phyloP scores from a whole-genome alignment of 768 basidiomycete genomes.

The Kwoniella sp. region DNA sequence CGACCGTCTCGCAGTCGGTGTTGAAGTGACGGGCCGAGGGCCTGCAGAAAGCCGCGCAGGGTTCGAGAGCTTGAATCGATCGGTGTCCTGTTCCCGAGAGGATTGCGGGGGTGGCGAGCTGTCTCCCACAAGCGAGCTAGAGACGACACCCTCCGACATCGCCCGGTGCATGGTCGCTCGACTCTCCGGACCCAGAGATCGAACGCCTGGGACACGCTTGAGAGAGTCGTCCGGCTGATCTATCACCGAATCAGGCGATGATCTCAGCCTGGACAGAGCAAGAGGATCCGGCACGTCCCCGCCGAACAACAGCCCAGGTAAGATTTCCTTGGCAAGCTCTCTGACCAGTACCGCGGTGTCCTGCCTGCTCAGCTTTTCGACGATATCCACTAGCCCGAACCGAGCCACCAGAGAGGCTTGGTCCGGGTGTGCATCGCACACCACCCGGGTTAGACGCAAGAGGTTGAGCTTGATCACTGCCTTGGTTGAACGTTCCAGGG shows the following conservation, averaged over 20 bases:
- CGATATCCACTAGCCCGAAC: slow-evolving; percentile 74
- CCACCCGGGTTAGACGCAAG: slow-evolving; percentile 72
- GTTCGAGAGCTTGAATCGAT: too few relatives aligned
- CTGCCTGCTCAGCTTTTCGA: slow-evolving; percentile 71
- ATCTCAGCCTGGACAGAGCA: not conserved
- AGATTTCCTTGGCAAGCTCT: slow-evolving; percentile 55
- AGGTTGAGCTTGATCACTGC: slow-evolving; percentile 88
- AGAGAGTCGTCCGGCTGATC: too few relatives aligned
- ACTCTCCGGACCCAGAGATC: too few relatives aligned
- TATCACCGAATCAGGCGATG: too few relatives aligned
- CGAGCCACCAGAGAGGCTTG: slow-evolving; percentile 72
- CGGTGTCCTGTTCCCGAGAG: too few relatives aligned
- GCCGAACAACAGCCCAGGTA: slow-evolving; percentile 32
- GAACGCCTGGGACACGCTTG: too few relatives aligned
- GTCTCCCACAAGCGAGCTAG: not conserved
- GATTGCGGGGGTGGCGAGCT: too few relatives aligned
- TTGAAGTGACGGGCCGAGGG: too few relatives aligned
- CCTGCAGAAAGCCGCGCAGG: too few relatives aligned
- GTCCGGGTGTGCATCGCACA: slow-evolving; percentile 88
- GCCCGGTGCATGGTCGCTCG: slow-evolving; percentile 2
- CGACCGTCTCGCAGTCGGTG: too few relatives aligned
- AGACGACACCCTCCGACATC: slow-evolving; percentile 13
- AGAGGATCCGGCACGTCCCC: slow-evolving; percentile 10
- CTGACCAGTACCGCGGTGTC: slow-evolving; percentile 89
- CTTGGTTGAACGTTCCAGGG: slow-evolving; percentile 65